Evolutionary conservation across 768 basidiomycete genomes (phyloP).

Genomic region (Cyathus striatus): DNA sequence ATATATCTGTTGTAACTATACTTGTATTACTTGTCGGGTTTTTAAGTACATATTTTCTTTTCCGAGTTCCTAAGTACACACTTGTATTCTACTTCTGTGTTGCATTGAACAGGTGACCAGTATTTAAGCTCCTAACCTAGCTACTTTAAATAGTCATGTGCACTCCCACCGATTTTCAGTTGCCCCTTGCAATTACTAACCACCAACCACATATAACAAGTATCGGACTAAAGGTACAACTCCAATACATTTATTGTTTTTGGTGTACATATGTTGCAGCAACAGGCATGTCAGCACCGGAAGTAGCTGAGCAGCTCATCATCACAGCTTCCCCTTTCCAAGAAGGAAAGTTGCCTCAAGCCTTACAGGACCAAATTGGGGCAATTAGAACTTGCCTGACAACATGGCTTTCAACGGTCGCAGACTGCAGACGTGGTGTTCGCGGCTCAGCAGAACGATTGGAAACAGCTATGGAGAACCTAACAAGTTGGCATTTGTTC

Average conservation of each 20-base stretch:
- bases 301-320: not conserved
- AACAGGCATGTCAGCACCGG: too few species aligned
- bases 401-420: slow-evolving; percentile 10
- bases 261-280: too few species aligned
- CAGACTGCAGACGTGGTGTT: slow-evolving; percentile 9
- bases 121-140: too few species aligned
- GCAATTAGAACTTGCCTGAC: slow-evolving; percentile 12
- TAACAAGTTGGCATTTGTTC: too few species aligned
- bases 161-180: not conserved
- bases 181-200: not conserved
- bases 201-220: too few species aligned
- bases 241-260: too few species aligned
- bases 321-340: slow-evolving; percentile 9
- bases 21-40: slow-evolving; percentile 6
- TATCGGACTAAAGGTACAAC: too few species aligned
- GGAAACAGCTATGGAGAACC: slow-evolving; percentile 8
- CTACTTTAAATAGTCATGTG: too few species aligned
- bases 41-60: too few species aligned
- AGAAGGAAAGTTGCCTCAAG: slow-evolving; percentile 9
- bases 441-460: slow-evolving; percentile 8
- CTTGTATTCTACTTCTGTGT: too few species aligned
- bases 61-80: too few species aligned
- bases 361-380: slow-evolving; percentile 10
- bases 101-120: too few species aligned
- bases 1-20: slow-evolving; percentile 2